Percentiles rank a stretch among this genome's conserved stretches.
phyloP scores from a whole-genome alignment of 192 early-diverging fungal genomes.

The Gigaspora rosea region DNA sequence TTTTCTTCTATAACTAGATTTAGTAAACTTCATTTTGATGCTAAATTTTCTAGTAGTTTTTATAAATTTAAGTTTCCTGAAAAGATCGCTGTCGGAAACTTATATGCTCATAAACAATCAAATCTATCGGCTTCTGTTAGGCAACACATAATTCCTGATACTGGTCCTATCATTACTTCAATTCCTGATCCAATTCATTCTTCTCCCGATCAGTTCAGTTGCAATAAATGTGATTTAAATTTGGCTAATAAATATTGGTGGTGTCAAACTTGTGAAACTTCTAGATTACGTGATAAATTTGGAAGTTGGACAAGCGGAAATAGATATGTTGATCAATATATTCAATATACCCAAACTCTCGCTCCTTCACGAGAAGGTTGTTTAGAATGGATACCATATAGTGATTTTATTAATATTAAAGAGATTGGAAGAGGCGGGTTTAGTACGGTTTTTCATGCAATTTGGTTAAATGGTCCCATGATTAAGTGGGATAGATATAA shows the following conservation, averaged over 20 bases:
- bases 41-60: too few species aligned
- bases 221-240: background rate
- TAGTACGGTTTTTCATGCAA: background rate
- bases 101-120: too few species aligned
- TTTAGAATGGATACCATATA: constrained; percentile 15
- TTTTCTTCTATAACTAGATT: too few species aligned
- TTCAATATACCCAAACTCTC: background rate
- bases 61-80: too few species aligned
- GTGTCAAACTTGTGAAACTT: background rate
- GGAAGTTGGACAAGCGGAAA: background rate
- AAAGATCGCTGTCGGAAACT: too few species aligned
- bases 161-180: too few species aligned
- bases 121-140: too few species aligned
- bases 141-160: too few species aligned
- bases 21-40: too few species aligned
- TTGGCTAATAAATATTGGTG: background rate
- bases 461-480: background rate
- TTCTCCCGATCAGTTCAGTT: background rate
- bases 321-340: background rate
- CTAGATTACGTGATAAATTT: background rate
- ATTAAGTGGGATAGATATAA: background rate
- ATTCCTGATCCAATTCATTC: background rate
- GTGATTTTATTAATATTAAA: background rate
- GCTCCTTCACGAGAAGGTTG: background rate
- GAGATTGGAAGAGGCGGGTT: background rate